Evolutionary conservation across 257 asterid species (phyloP), one percentile per base, ranked within the genome.

Genomic region (Parsonsia alboflavescens): DNA sequence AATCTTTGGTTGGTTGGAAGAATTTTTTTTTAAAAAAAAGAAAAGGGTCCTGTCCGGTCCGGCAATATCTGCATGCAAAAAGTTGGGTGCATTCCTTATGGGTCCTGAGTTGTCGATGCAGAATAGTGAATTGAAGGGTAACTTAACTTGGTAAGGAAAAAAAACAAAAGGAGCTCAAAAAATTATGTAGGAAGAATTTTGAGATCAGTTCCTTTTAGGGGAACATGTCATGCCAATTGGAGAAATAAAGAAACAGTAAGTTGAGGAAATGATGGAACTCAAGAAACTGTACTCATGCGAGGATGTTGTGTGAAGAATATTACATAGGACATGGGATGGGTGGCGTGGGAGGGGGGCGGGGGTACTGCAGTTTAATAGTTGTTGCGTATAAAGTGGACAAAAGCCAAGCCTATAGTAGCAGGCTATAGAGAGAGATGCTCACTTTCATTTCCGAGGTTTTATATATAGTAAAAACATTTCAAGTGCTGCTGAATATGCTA

Each of bases 201-300:
- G 50, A 69, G 76, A 76, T 77, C 12, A 72, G 79, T 45, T 82
- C 81, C 88, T 75, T 36, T 50, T 48, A 19, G 54, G 75, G 85
- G 93, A 81, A 83, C 89, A 86, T 81, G 83, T 76, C 80, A 86
- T 69, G 80, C 81, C 59, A 76, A 72, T 74, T 74, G 81, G 73
- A 72, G 80, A 72, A 67, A 85, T 79, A 83, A 80, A 84, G 17
- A 49, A 84, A 79, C 56, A 65, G 46, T 48, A 69, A 62, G 81
- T 70, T 73, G 81, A 76, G 71, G 56, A 78, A 75, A 72, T 77
- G 53, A 77, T 76, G 75, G 82, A 75, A 75, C 74, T 56, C 64
- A 46, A 70, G 53, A 62, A 63, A 44, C 74, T 68, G 10, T 71
- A 12, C 39, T 58, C 73, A 33, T 44, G 75, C 68, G 24, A 71